These are phyloP conservation scores for Chamaenerion angustifolium DNA, from an alignment of 345 rosid genomes.

Conservation along the genomic window DNA sequence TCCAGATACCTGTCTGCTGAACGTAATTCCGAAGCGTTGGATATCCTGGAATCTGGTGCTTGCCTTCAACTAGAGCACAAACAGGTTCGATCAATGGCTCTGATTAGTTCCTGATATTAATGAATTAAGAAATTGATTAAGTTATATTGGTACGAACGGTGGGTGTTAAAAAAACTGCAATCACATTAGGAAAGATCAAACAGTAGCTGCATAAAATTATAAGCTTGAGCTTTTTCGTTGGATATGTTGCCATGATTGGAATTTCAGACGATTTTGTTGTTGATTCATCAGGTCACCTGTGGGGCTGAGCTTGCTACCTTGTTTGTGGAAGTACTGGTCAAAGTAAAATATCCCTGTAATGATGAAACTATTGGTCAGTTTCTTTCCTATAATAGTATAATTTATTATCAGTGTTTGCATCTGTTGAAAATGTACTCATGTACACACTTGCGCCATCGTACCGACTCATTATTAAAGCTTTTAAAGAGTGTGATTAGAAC, in stretches of 20 bases:
- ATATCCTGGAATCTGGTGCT: constrained; percentile 72
- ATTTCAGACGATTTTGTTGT: too few species aligned
- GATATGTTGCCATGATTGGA: too few species aligned
- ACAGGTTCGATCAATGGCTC: constrained; percentile 34
- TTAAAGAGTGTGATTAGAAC: too few species aligned
- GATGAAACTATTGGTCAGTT: constrained; percentile 66
- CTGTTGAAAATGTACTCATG: too few species aligned
- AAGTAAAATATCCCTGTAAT: constrained; percentile 55
- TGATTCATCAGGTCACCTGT: constrained; percentile 49
- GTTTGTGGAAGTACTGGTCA: constrained; percentile 63
- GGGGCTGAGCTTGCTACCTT: constrained; percentile 78
- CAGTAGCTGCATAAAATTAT: too few species aligned
- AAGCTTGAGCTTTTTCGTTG: too few species aligned
- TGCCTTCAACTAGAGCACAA: constrained; percentile 57
- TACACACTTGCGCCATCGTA: neutral
- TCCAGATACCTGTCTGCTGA: constrained; percentile 60
- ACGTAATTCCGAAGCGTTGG: constrained; percentile 71
- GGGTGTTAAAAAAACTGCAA: too few species aligned
- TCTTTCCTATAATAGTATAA: neutral
- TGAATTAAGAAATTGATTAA: neutral
- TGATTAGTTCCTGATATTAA: neutral
- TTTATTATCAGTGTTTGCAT: neutral
- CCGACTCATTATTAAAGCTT: too few species aligned
- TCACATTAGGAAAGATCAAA: too few species aligned
- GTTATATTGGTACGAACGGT: too few species aligned